phyloP scores from a whole-genome alignment of 148 eudicot genomes.

The Nepenthes gracilis region DNA sequence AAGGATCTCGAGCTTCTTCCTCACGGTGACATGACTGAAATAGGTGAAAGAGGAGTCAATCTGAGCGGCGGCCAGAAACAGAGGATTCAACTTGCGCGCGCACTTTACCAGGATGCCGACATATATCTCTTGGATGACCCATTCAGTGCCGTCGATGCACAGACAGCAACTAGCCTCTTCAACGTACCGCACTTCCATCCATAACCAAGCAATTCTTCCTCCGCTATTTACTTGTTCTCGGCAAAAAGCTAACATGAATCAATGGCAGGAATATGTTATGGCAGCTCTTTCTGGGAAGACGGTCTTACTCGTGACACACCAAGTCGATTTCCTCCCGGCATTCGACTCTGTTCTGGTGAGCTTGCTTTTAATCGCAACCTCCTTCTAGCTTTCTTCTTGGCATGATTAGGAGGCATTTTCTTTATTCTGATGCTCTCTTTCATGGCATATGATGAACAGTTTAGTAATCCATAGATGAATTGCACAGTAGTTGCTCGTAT shows the following conservation, averaged over 20 bases:
- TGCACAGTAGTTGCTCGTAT: too few species aligned
- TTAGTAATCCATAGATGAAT: too few species aligned
- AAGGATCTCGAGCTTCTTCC: slow-evolving; percentile 88
- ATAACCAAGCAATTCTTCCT: neutral
- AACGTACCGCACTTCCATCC: slow-evolving; percentile 24
- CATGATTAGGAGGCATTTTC: neutral
- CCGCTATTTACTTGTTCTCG: neutral
- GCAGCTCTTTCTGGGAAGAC: slow-evolving; percentile 73
- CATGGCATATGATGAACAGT: too few species aligned
- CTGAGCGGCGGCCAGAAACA: slow-evolving; percentile 98
- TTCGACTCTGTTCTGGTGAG: slow-evolving; percentile 79
- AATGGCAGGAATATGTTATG: slow-evolving; percentile 76
- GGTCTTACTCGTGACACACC: slow-evolving; percentile 86
- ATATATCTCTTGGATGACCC: slow-evolving; percentile 92
- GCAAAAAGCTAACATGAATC: slow-evolving; percentile 1
- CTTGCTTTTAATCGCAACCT: neutral
- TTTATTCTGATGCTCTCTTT: too few species aligned
- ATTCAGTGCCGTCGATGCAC: slow-evolving; percentile 97
- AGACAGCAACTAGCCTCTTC: slow-evolving; percentile 81
- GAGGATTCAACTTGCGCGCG: slow-evolving; percentile 90
- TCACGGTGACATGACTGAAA: slow-evolving; percentile 75
- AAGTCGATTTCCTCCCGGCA: slow-evolving; percentile 95
- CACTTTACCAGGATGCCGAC: slow-evolving; percentile 77
- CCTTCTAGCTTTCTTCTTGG: neutral
- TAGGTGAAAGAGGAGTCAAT: slow-evolving; percentile 92